A percentile compares a stretch with the other conserved stretches of the same genome.
These are phyloP conservation scores for Antrodiella citrinella DNA, from an alignment of 768 basidiomycete species.

Conservation along the genomic window DNA sequence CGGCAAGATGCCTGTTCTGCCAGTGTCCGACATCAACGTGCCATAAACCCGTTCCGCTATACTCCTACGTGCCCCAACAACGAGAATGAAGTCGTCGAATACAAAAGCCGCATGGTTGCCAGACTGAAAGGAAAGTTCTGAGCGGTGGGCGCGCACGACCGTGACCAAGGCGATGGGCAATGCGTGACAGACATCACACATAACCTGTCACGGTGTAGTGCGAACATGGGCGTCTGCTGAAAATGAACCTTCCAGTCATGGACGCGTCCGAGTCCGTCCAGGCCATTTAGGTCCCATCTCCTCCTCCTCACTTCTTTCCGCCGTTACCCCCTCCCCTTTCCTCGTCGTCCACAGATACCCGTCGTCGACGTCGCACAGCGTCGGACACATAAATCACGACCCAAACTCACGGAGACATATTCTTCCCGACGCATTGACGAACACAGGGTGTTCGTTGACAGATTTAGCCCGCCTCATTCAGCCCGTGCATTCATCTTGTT, in stretches of 20 bases:
- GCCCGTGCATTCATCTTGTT: too few species aligned
- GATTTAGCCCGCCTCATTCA: too few species aligned
- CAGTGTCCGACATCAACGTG: neutral
- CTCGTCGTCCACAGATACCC: too few species aligned
- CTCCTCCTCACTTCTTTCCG: neutral
- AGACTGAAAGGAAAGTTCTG: neutral
- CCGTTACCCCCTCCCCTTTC: neutral
- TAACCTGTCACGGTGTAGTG: neutral
- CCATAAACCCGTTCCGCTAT: neutral
- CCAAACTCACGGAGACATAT: neutral
- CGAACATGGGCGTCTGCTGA: neutral
- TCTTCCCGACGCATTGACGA: neutral
- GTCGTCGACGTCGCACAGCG: too few species aligned
- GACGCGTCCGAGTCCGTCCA: neutral
- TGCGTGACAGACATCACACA: neutral
- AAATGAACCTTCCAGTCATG: neutral
- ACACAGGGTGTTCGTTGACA: constrained; percentile 7
- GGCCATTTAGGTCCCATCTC: neutral
- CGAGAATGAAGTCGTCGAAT: neutral
- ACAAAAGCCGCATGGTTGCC: neutral
- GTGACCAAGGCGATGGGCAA: neutral
- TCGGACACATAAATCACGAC: too few species aligned
- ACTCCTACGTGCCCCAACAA: neutral
- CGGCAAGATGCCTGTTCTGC: neutral
- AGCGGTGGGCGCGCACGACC: neutral